Percentiles rank a stretch among this genome's conserved stretches.
phyloP scores from a whole-genome alignment of 441 rosid genomes.

The Cnidoscolus chayamansa region DNA sequence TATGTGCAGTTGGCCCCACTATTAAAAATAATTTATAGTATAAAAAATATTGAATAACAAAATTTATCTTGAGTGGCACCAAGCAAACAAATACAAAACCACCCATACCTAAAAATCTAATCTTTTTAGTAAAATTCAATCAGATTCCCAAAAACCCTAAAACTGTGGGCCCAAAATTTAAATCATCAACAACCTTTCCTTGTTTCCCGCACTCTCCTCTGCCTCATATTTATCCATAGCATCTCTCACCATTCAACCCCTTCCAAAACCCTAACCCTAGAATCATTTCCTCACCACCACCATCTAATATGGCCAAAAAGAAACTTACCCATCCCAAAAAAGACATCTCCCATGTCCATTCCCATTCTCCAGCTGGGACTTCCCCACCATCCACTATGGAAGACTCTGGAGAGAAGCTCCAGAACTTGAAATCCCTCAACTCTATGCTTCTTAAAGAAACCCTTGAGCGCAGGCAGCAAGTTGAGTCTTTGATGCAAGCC shows the following conservation, averaged over 20 bases:
- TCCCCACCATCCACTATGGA: constrained; percentile 29
- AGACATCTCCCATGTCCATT: constrained; percentile 19
- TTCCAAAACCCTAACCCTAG: constrained; percentile 50
- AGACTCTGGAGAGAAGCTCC: constrained; percentile 34
- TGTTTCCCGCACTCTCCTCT: no score
- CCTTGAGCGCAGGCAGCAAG: constrained; percentile 41
- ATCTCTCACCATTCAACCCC: constrained; percentile 44
- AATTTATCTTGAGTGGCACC: no score
- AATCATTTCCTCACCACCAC: constrained; percentile 22
- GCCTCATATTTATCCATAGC: constrained; percentile 13
- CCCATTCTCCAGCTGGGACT: no score
- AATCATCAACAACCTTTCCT: constrained; percentile 18
- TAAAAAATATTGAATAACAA: no score
- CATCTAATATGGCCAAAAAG: constrained; percentile 52
- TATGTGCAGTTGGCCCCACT: no score
- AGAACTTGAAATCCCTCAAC: constrained; percentile 45
- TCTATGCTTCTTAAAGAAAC: constrained; percentile 43
- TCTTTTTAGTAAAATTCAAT: no score
- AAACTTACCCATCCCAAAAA: constrained; percentile 34
- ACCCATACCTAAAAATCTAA: no score
- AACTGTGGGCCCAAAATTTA: constrained; percentile 37
- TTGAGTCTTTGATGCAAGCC: constrained; percentile 40
- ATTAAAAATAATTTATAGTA: no score
- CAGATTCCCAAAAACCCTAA: constrained; percentile 10
- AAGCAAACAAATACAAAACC: no score